A percentile compares a stretch with the other conserved stretches of the same genome.
phyloP scores from a whole-genome alignment of 805 yeast genomes.

The Pichia heedii region DNA sequence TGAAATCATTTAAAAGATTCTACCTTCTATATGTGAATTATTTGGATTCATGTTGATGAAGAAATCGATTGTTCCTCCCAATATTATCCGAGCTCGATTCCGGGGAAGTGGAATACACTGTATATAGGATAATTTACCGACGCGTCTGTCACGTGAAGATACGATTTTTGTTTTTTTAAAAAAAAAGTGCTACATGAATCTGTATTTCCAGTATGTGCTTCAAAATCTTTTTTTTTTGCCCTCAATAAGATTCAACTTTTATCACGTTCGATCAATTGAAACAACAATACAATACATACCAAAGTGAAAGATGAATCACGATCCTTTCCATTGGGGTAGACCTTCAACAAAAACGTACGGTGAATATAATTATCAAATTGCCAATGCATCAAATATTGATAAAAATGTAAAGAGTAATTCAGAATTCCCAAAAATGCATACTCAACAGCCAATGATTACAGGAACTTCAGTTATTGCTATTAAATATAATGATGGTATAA shows the following conservation, averaged over 20 bases:
- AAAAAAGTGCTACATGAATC: no score
- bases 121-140: not conserved
- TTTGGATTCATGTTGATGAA: not conserved
- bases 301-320: slow-evolving; percentile 70
- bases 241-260: not conserved
- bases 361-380: slow-evolving; percentile 62
- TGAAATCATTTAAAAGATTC: no score
- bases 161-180: not conserved
- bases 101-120: not conserved
- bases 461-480: slow-evolving; percentile 93
- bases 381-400: slow-evolving; percentile 42
- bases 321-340: slow-evolving; percentile 93
- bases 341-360: slow-evolving; percentile 83
- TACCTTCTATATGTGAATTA: no score
- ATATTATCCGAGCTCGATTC: slow-evolving; percentile 1
- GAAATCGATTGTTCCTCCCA: not conserved
- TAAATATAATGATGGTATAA: slow-evolving; percentile 82
- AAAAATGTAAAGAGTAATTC: slow-evolving; percentile 13
- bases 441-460: slow-evolving; percentile 91
- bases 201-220: no score
- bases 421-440: slow-evolving; percentile 67
- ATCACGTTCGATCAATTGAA: no score
- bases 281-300: not conserved
- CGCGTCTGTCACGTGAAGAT: not conserved
- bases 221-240: no score